phyloP scores from a whole-genome alignment of 495 filamentous ascomycete genomes.

The Podospora anserina region DNA sequence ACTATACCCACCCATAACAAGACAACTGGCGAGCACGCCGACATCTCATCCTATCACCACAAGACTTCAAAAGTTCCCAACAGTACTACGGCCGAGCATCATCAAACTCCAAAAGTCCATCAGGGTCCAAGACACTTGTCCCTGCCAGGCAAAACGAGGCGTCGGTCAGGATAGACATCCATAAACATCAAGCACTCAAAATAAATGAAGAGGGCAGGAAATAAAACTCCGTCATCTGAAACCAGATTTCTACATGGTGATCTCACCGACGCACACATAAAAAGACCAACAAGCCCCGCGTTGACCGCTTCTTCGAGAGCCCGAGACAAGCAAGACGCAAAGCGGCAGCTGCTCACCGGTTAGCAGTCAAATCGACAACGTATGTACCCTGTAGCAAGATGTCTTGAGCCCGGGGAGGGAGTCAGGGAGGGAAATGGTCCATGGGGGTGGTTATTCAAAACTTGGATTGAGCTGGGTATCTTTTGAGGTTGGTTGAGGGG shows the following conservation, averaged over 20 bases:
- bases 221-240: background rate
- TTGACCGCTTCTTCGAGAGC: conserved; percentile 9
- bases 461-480: conserved; percentile 10
- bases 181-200: background rate
- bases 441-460: conserved; percentile 1
- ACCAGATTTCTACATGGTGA: background rate
- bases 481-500: background rate
- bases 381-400: conserved; percentile 1
- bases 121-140: background rate
- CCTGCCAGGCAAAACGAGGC: background rate
- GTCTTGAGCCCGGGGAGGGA: conserved; percentile 7
- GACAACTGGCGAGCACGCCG: background rate
- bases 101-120: background rate
- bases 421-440: background rate
- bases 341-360: conserved; percentile 2
- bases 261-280: background rate
- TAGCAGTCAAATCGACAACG: conserved; percentile 3
- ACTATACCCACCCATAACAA: background rate
- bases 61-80: background rate
- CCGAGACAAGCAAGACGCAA: conserved; percentile 6
- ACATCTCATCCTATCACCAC: background rate
- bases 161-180: background rate
- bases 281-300: background rate
- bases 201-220: background rate
- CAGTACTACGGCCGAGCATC: background rate